Conservation (phyloP, 192 early-diverging fungal species). For the Coemansia sp. region DNA sequence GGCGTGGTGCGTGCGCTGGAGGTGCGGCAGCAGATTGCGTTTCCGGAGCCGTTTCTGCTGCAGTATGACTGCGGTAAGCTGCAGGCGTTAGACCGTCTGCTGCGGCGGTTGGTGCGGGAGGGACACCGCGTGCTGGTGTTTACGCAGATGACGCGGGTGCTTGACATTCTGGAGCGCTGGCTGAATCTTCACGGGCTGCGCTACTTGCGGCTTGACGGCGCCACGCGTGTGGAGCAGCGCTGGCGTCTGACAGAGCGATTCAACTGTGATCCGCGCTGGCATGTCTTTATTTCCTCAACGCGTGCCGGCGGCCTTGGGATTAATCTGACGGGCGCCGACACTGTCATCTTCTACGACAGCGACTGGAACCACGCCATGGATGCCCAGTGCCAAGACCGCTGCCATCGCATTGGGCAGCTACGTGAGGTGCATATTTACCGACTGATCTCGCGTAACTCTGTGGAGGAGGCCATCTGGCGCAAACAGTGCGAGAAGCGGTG, state of each 20-base stretch:
- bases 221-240: constrained; percentile 77
- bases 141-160: constrained; percentile 92
- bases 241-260: constrained; percentile 94
- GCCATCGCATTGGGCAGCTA: constrained; percentile 93
- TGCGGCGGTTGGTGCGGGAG: constrained; percentile 77
- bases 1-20: constrained; percentile 63
- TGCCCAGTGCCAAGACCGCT: constrained; percentile 93
- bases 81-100: constrained; percentile 73
- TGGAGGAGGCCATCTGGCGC: constrained; percentile 75
- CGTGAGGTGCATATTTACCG: constrained; percentile 78
- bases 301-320: constrained; percentile 94
- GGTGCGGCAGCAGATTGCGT: constrained; percentile 69
- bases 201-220: constrained; percentile 91
- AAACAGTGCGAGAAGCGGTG: constrained; percentile 78
- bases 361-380: constrained; percentile 98
- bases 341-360: constrained; percentile 92
- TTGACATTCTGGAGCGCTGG: constrained; percentile 94
- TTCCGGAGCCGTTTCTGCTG: constrained; percentile 78
- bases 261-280: constrained; percentile 85
- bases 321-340: constrained; percentile 93
- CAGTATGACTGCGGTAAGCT: constrained; percentile 93
- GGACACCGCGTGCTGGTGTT: constrained; percentile 95
- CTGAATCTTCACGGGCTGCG: constrained; percentile 74
- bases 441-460: constrained; percentile 68
- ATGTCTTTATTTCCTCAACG: constrained; percentile 92